A percentile compares a stretch with the other conserved stretches of the same genome.
Conservation (phyloP, 257 asterid species). For the Ilex aquifolium region DNA sequence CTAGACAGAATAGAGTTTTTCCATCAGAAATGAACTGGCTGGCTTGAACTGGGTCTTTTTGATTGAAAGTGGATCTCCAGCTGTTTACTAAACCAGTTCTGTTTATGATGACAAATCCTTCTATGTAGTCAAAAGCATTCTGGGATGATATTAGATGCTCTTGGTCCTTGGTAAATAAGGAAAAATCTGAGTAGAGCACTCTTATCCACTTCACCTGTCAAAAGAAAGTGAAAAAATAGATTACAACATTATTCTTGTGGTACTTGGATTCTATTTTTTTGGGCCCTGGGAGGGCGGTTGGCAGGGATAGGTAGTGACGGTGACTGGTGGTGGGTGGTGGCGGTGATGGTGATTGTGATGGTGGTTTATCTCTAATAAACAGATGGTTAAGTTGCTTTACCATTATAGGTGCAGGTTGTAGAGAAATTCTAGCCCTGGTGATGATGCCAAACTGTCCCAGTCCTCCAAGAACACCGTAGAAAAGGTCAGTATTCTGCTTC, state of each 20-base stretch:
- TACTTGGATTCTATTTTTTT: no score
- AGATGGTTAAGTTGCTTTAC: neutral
- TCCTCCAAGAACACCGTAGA: slow-evolving; percentile 81
- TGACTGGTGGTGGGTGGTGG: no score
- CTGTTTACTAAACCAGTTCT: slow-evolving; percentile 66
- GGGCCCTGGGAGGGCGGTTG: no score
- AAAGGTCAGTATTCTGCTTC: slow-evolving; percentile 59
- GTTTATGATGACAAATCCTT: slow-evolving; percentile 76
- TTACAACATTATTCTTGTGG: no score
- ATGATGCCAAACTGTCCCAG: slow-evolving; percentile 88
- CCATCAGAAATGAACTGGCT: slow-evolving; percentile 73
- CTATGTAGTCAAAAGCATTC: slow-evolving; percentile 64
- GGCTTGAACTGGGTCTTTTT: slow-evolving; percentile 68
- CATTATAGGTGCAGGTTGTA: slow-evolving; percentile 25
- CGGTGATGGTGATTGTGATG: no score
- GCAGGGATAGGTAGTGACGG: no score
- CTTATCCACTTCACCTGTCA: slow-evolving; percentile 91
- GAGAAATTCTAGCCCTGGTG: slow-evolving; percentile 66
- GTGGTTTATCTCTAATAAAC: neutral
- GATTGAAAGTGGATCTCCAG: slow-evolving; percentile 87
- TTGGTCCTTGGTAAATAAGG: slow-evolving; percentile 63
- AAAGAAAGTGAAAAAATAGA: neutral
- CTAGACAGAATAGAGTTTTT: slow-evolving; percentile 73
- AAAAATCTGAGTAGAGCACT: slow-evolving; percentile 69
- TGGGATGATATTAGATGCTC: slow-evolving; percentile 59